Conservation (phyloP, 495 filamentous ascomycete genomes). For the Penicillium longicatenatum region DNA sequence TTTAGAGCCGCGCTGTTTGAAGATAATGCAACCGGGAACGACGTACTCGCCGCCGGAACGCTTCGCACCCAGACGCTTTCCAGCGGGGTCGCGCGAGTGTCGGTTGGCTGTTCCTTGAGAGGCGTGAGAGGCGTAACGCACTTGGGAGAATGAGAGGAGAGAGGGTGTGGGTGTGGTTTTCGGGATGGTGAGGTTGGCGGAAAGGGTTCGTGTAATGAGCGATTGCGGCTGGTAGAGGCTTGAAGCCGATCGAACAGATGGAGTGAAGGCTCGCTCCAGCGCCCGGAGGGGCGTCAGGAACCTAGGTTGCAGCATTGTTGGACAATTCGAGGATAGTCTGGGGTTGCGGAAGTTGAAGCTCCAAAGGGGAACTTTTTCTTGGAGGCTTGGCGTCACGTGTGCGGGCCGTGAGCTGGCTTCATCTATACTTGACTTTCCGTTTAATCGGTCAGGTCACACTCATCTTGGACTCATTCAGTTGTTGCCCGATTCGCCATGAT, state of each 20-base stretch:
- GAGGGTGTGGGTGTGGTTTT: slow-evolving; percentile 30
- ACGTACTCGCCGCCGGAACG: slow-evolving; percentile 90
- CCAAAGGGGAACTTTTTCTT: slow-evolving; percentile 42
- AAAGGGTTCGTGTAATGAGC: slow-evolving; percentile 42
- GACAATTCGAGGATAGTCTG: slow-evolving; percentile 21
- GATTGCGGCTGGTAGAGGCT: slow-evolving; percentile 28
- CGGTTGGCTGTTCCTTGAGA: slow-evolving; percentile 84
- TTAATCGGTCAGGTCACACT: not conserved
- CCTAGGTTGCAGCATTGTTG: slow-evolving; percentile 45
- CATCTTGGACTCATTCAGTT: not conserved
- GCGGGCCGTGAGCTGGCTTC: slow-evolving; percentile 29
- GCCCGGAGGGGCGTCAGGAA: slow-evolving; percentile 43
- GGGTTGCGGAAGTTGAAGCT: slow-evolving; percentile 23
- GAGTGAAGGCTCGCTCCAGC: slow-evolving; percentile 40
- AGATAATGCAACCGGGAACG: slow-evolving; percentile 94
- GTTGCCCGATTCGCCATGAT: slow-evolving; percentile 28
- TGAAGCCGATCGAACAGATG: slow-evolving; percentile 30
- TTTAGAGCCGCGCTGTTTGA: slow-evolving; percentile 88
- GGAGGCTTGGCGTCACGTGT: slow-evolving; percentile 38
- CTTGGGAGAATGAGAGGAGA: slow-evolving; percentile 41
- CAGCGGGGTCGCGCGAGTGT: slow-evolving; percentile 78
- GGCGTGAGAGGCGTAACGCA: slow-evolving; percentile 81
- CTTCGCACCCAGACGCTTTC: slow-evolving; percentile 94
- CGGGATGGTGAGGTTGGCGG: slow-evolving; percentile 32
- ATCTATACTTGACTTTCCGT: slow-evolving; percentile 19